A percentile compares a stretch with the other conserved stretches of the same genome.
Conservation (phyloP, 2,329 filamentous ascomycete genomes). For the Arthrobotrys sinensis region DNA sequence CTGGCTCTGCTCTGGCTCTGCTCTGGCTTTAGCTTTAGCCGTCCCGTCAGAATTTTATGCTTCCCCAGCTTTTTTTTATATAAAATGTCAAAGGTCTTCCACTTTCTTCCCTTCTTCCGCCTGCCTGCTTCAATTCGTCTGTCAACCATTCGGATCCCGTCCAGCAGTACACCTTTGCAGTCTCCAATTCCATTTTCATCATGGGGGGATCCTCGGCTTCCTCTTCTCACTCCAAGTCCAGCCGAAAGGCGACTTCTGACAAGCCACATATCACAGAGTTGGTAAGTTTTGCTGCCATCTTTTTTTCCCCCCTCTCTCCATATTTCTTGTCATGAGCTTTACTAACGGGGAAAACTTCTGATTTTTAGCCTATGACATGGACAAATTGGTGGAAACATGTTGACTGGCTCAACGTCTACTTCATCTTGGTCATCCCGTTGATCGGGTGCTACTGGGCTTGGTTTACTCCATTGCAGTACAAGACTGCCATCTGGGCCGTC, state of each 20-base stretch:
- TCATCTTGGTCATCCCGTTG: conserved; percentile 84
- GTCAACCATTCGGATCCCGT: conserved; percentile 29
- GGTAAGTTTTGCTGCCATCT: conserved; percentile 11
- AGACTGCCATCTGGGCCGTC: conserved; percentile 81
- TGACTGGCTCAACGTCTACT: conserved; percentile 90
- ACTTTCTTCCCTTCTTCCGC: conserved; percentile 47
- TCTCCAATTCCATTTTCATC: conserved; percentile 68
- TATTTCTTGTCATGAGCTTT: neutral
- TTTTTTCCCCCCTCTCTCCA: neutral
- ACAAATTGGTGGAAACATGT: conserved; percentile 92
- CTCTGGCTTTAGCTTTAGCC: no score
- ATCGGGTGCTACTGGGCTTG: conserved; percentile 80
- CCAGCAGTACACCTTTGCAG: conserved; percentile 62
- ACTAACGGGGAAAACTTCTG: neutral
- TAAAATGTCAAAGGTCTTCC: conserved; percentile 24
- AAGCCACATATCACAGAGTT: conserved; percentile 87
- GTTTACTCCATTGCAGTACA: conserved; percentile 81
- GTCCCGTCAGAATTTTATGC: conserved; percentile 37
- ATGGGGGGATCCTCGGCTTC: conserved; percentile 72
- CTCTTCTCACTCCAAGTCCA: conserved; percentile 71
- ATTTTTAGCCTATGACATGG: conserved; percentile 78
- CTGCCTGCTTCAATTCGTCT: conserved; percentile 48
- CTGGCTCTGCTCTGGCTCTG: no score
- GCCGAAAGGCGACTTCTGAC: conserved; percentile 69
- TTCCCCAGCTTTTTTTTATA: conserved; percentile 13